A percentile compares a stretch with the other conserved stretches of the same genome.
Evolutionary conservation across 202 grass and related monocot species (phyloP).

Genomic region (Dendrocalamus latiflorus): DNA sequence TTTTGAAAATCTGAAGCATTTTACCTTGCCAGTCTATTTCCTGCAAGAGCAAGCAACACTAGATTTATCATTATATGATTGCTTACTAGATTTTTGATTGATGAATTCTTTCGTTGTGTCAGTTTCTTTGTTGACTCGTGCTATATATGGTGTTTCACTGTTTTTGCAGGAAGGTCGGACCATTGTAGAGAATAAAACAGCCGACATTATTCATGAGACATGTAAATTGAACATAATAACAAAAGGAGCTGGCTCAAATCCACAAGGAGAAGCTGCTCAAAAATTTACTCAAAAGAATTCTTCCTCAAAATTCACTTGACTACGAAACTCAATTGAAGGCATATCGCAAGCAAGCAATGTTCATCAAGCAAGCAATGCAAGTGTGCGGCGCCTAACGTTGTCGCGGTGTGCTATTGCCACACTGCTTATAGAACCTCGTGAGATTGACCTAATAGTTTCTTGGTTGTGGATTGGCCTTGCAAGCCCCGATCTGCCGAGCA

Average conservation of each 20-base stretch:
- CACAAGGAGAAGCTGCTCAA: conserved; percentile 48
- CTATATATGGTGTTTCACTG: neutral
- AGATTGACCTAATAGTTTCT: neutral
- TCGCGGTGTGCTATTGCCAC: too few relatives aligned
- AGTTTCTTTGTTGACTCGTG: conserved; percentile 6
- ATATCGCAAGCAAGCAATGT: conserved; percentile 63
- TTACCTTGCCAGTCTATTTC: conserved; percentile 17
- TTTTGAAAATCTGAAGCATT: neutral
- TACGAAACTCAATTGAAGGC: conserved; percentile 97
- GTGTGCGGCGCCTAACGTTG: too few relatives aligned
- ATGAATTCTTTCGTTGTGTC: neutral
- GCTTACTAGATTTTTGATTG: neutral
- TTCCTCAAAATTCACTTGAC: conserved; percentile 70
- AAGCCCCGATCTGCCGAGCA: neutral
- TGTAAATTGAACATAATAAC: conserved; percentile 81
- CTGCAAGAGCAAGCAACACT: neutral
- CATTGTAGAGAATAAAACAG: conserved; percentile 92
- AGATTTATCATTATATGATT: neutral
- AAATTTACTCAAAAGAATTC: conserved; percentile 51
- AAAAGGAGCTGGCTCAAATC: conserved; percentile 53
- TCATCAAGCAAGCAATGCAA: too few relatives aligned
- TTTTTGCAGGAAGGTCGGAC: conserved; percentile 75
- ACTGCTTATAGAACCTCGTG: too few relatives aligned
- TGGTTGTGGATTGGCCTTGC: neutral
- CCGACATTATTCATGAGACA: conserved; percentile 90